These are phyloP conservation scores for Chlorella variabilis DNA, from an alignment of 163 green algal species.

Conservation along the genomic window DNA sequence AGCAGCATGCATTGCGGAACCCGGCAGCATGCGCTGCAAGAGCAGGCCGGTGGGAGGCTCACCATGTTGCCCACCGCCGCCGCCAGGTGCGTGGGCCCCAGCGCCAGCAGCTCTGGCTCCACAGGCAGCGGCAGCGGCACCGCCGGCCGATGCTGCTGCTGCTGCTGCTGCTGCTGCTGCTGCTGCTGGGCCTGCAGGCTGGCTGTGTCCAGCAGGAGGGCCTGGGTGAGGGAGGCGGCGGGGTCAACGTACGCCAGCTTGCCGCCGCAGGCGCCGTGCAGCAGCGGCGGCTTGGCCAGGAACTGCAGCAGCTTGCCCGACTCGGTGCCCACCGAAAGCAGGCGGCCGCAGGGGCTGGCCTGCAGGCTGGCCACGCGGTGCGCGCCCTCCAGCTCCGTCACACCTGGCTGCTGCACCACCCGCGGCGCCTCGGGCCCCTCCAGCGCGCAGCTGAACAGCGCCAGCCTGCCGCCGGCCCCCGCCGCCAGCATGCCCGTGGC, in stretches of 20 bases:
- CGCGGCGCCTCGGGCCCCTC: background rate
- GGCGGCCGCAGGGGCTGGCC: slow-evolving; percentile 8
- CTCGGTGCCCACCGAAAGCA: slow-evolving; percentile 1
- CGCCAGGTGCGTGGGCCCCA: slow-evolving; percentile 22
- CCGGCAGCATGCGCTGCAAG: no score
- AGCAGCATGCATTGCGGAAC: no score
- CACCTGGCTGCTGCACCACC: background rate
- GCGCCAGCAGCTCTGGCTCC: slow-evolving; percentile 16
- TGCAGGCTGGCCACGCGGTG: background rate
- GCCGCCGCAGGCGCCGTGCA: slow-evolving; percentile 20
- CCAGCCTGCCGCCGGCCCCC: slow-evolving; percentile 11
- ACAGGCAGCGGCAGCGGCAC: slow-evolving; percentile 2
- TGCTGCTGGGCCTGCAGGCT: background rate
- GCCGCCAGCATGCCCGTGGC: background rate
- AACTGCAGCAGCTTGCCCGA: slow-evolving; percentile 18
- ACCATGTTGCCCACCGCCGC: slow-evolving; percentile 3
- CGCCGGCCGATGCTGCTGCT: background rate
- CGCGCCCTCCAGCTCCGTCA: slow-evolving; percentile 6
- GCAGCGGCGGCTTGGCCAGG: slow-evolving; percentile 8
- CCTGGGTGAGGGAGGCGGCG: background rate
- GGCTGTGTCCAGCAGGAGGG: background rate
- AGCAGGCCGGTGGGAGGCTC: no score
- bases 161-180: background rate
- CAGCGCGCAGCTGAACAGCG: background rate
- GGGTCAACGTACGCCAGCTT: background rate